phyloP scores from a whole-genome alignment of 345 rosid genomes.

The Salix dunnii region DNA sequence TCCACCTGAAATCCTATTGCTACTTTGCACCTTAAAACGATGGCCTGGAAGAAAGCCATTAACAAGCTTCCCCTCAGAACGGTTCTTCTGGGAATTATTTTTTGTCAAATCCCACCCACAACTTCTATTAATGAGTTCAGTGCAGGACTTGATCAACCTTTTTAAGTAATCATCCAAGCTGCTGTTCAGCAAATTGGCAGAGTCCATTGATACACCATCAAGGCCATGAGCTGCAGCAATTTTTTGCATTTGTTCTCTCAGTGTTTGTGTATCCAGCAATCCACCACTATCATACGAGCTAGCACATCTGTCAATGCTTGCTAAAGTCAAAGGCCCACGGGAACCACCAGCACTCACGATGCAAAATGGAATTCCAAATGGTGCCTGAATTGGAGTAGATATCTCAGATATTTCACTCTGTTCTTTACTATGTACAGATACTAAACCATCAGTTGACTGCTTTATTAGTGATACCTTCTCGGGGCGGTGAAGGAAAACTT shows the following conservation, averaged over 20 bases:
- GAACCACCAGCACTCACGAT: conserved; percentile 25
- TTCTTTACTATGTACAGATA: conserved; percentile 21
- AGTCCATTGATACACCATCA: conserved; percentile 40
- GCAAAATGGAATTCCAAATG: conserved; percentile 43
- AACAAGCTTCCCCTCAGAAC: conserved; percentile 21
- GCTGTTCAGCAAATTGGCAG: conserved; percentile 36
- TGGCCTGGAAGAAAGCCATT: conserved; percentile 30
- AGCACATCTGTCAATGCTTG: conserved; percentile 14
- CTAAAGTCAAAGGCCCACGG: conserved; percentile 13
- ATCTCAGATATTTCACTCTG: conserved; percentile 16
- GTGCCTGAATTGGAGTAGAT: conserved; percentile 28
- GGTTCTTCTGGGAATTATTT: conserved; percentile 18
- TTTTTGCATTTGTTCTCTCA: conserved; percentile 40
- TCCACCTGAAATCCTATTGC: conserved; percentile 10
- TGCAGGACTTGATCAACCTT: conserved; percentile 42
- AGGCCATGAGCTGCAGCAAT: conserved; percentile 43
- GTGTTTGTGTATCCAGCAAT: conserved; percentile 31
- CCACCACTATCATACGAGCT: conserved; percentile 30
- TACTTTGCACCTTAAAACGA: conserved; percentile 15
- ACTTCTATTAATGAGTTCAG: conserved; percentile 34
- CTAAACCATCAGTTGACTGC: conserved; percentile 14
- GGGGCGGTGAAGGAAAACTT: conserved; percentile 10
- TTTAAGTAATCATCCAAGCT: conserved; percentile 41
- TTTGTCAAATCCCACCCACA: conserved; percentile 16
- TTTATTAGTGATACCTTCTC: neutral